Conservation (phyloP, 768 basidiomycete species). For the Termitomyces sp. region DNA sequence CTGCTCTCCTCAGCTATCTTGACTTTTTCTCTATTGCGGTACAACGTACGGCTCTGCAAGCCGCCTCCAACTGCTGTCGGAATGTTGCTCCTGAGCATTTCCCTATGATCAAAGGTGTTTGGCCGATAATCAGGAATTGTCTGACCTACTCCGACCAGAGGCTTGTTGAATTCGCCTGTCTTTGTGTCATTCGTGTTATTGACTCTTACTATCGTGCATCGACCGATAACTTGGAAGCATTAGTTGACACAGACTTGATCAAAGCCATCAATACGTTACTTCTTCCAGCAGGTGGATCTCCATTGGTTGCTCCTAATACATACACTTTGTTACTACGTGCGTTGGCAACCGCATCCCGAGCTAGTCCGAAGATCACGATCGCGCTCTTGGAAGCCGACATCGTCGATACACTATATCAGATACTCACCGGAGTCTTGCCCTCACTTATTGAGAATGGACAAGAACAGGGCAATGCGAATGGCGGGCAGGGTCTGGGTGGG, state of each 20-base stretch:
- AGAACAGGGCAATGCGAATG: constrained; percentile 54
- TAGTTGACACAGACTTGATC: constrained; percentile 77
- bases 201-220: constrained; percentile 87
- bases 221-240: constrained; percentile 78
- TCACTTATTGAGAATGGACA: constrained; percentile 46
- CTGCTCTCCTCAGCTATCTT: constrained; percentile 89
- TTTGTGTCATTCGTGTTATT: constrained; percentile 90
- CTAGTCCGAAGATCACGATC: constrained; percentile 83
- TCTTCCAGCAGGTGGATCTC: constrained; percentile 80
- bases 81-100: constrained; percentile 88
- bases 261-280: constrained; percentile 81
- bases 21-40: constrained; percentile 99
- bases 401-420: constrained; percentile 89
- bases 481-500: constrained; percentile 78
- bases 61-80: constrained; percentile 95
- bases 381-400: constrained; percentile 88
- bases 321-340: constrained; percentile 86
- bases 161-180: constrained; percentile 94
- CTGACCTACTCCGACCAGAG: constrained; percentile 90
- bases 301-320: constrained; percentile 79
- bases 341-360: constrained; percentile 80
- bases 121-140: constrained; percentile 91
- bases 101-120: constrained; percentile 80
- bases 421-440: constrained; percentile 90
- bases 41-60: constrained; percentile 93